Base-by-base conservation (phyloP, 352 stramenopile genomes). In the Phytopythium ostracodes region DNA sequence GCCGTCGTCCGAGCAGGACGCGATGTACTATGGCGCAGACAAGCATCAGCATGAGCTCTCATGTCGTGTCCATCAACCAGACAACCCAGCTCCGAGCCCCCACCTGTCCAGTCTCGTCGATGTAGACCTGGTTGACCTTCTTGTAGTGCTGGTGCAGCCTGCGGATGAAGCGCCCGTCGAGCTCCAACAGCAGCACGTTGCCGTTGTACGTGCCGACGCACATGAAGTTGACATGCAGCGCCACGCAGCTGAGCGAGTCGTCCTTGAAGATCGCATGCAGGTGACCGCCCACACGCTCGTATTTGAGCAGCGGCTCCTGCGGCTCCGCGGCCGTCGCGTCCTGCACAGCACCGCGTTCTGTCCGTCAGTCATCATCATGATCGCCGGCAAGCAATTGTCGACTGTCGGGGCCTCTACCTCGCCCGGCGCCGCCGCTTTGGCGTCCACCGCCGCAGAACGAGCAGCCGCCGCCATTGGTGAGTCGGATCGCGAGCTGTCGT, bases 201-300 rank as follows among this genome's bases (percentile, higher is more conserved):
- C 83, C 86, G 29, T 80, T 84, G 66, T 91, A 92, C 24, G 86
- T 94, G 18, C 86, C 86, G 0, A 76, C 75, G 57, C 83, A 92
- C 10, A 89, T 60, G 52, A 89, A 94, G 49, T 89, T 89, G 17
- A 94, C 81, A 64, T 94, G 83, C 55, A 92, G 68, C 18, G 86
- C 81, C 57, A 90, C 86, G 65, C 83, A 92, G 60, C 78, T 88
- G 31, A 94, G 77, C 62, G 86, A 91, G 59, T 94, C 86, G 66
- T 94, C 86, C 62, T 91, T 91, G 65, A 94, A 91, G 56, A 94
- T 88, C 42, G 83, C 81, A 60, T 92, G 86, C 60, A 94, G 89
- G 64, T 94, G 84, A 24, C 83, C 83, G 33, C 83, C 81, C n/a
- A 94, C 75, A 50, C 86, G 86, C 64, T 94, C 86, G 69, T 94